Conservation (phyloP, 1,284 basidiomycete species). For the Termitomyces sp. region DNA sequence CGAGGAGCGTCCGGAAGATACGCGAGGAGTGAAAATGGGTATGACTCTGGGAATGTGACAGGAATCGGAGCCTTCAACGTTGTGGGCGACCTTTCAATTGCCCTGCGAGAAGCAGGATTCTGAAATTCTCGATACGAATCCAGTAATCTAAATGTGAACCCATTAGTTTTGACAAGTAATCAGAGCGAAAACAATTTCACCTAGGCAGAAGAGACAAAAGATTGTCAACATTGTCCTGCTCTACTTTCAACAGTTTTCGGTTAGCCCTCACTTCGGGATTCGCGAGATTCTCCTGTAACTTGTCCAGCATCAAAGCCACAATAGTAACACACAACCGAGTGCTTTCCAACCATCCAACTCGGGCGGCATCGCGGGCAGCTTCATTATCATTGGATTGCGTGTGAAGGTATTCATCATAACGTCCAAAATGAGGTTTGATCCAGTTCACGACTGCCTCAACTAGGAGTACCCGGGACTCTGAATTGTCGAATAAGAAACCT, state of each 20-base stretch:
- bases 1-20: conserved; percentile 54
- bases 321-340: conserved; percentile 82
- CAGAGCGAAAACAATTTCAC: conserved; percentile 35
- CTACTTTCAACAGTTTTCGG: conserved; percentile 61
- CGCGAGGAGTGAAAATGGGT: conserved; percentile 85
- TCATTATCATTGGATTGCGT: conserved; percentile 62
- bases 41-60: conserved; percentile 88
- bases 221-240: conserved; percentile 92
- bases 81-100: conserved; percentile 64
- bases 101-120: conserved; percentile 58
- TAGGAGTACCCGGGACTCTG: conserved; percentile 74
- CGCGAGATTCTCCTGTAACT: conserved; percentile 77
- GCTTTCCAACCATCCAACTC: conserved; percentile 88
- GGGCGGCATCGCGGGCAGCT: conserved; percentile 60
- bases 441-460: conserved; percentile 88
- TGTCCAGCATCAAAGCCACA: conserved; percentile 87
- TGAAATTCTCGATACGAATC: conserved; percentile 87
- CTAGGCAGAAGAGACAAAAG: conserved; percentile 83
- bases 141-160: conserved; percentile 48
- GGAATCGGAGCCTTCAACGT: conserved; percentile 64
- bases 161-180: background rate
- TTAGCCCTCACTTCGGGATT: conserved; percentile 62
- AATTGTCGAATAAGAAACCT: conserved; percentile 82
- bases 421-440: conserved; percentile 95
- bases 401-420: conserved; percentile 77